Base-by-base conservation (phyloP, 768 basidiomycete species). In the Boletus speciosus region DNA sequence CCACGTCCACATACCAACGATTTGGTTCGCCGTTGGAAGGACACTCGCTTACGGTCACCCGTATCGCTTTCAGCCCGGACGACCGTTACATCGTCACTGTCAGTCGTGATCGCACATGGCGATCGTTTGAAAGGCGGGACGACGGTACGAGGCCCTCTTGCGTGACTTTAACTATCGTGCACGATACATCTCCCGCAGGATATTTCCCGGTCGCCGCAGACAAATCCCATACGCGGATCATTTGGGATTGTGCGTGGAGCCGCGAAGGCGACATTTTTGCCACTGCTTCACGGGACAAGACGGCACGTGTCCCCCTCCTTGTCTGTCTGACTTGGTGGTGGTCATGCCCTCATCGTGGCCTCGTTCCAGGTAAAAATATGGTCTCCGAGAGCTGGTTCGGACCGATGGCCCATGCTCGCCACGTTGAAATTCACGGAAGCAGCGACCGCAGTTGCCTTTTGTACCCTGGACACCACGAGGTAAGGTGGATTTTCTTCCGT, bases 221-320 rank as follows among this genome's bases (percentile, higher is more conserved):
- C 53, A 96, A 91, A 71, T 85, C 91, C 0, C 97, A 98, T 70
- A 81, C 81, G 1, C 81, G 97, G 37, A 97, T 99, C 63, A 88
- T 99, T 35, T 95, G 97, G 93, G 97, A 98, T 67, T 91, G 90
- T 63, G 82, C 85, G 14, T 99, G 95, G 93, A 78, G 88, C 1
- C 64, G 73, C 1, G 86, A 91, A 60, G 84, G 85, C 7, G 80
- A 85, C 60, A 64, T 87, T 15, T 99, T 99, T 64, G 94, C 85
- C 11, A 98, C 97, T 3, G 95, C 91, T 1, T 94, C 95, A 3
- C 81, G 97, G 40, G 97, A 99, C 71, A 98, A 96, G 74, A 92
- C 90, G 14, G 95, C 92, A 60, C 51, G 81, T 59, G 16, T 38
- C 23, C 37, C 19, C 23, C 2, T 4, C 6, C 32, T n/a, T 0